phyloP scores from a whole-genome alignment of 345 rosid genomes.

The Reutealis trisperma region DNA sequence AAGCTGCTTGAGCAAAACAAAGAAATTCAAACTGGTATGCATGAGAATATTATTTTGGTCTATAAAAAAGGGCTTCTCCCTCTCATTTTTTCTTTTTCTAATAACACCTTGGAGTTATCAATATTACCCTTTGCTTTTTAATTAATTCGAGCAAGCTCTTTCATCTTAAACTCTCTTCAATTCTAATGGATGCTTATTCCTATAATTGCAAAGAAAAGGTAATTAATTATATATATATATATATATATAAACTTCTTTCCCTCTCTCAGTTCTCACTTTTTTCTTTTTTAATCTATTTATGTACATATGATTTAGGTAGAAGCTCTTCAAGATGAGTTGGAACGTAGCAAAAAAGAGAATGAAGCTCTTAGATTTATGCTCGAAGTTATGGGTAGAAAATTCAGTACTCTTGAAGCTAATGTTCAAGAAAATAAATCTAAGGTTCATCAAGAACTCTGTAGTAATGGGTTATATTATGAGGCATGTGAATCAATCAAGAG shows the following conservation, averaged over 20 bases:
- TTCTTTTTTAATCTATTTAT: not conserved
- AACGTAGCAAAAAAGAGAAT: slow-evolving; percentile 39
- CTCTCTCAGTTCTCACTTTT: too few species aligned
- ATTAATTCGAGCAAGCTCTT: too few species aligned
- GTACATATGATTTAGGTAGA: slow-evolving; percentile 24
- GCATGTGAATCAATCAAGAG: slow-evolving; percentile 21
- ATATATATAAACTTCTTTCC: too few species aligned
- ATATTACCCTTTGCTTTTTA: too few species aligned
- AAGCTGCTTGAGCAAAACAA: not conserved
- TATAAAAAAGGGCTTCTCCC: not conserved
- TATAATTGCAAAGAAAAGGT: slow-evolving; percentile 12
- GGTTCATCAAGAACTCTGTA: not conserved
- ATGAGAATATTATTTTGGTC: not conserved
- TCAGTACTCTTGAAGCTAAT: slow-evolving; percentile 30
- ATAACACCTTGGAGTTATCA: not conserved
- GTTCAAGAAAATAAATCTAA: slow-evolving; percentile 18
- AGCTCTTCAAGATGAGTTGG: slow-evolving; percentile 33
- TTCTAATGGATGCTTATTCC: slow-evolving; percentile 12
- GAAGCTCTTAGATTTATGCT: slow-evolving; percentile 39
- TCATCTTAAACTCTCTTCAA: too few species aligned
- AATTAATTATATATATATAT: not conserved
- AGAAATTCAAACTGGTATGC: not conserved
- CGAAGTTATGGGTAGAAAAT: slow-evolving; percentile 35
- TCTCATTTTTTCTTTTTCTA: not conserved
- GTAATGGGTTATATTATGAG: not conserved